Percentiles rank a stretch among this genome's conserved stretches.
Conservation (phyloP, 345 rosid genomes). For the Citrus trifoliata region DNA sequence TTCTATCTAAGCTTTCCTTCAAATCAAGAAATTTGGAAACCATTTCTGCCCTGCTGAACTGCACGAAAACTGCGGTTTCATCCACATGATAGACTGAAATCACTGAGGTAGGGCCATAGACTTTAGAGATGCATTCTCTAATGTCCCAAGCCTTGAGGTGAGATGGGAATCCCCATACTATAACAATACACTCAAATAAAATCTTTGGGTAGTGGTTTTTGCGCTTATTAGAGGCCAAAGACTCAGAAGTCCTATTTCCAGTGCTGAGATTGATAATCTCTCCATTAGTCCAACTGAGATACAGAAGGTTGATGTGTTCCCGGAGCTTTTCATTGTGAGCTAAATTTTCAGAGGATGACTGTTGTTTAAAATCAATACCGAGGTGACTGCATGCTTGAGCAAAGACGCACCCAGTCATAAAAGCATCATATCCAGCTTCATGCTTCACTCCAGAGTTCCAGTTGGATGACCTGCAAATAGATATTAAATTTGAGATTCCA, state of each 20-base stretch:
- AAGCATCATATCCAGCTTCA: constrained; percentile 99
- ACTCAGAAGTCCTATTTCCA: constrained; percentile 41
- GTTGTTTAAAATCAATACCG: constrained; percentile 61
- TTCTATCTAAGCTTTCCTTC: constrained; percentile 63
- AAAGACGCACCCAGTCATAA: constrained; percentile 95
- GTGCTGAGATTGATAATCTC: constrained; percentile 63
- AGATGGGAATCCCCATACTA: constrained; percentile 77
- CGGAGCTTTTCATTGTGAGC: constrained; percentile 50
- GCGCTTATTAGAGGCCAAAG: constrained; percentile 16
- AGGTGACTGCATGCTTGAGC: constrained; percentile 80
- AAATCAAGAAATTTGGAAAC: constrained; percentile 57
- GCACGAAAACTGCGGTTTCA: constrained; percentile 70
- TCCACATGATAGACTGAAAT: constrained; percentile 58
- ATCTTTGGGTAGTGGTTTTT: constrained; percentile 28
- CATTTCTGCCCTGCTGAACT: constrained; percentile 57
- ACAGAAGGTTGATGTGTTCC: constrained; percentile 66
- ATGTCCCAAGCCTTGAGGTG: constrained; percentile 59
- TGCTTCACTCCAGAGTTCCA: constrained; percentile 91
- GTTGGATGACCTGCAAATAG: constrained; percentile 55
- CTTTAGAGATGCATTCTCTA: constrained; percentile 66
- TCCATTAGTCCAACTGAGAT: constrained; percentile 78
- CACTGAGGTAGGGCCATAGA: constrained; percentile 60
- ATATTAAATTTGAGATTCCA: not conserved
- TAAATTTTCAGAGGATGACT: constrained; percentile 38
- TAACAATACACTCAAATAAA: constrained; percentile 50